Conservation (phyloP, 2,329 filamentous ascomycete genomes). For the Aspergillus fructus region DNA sequence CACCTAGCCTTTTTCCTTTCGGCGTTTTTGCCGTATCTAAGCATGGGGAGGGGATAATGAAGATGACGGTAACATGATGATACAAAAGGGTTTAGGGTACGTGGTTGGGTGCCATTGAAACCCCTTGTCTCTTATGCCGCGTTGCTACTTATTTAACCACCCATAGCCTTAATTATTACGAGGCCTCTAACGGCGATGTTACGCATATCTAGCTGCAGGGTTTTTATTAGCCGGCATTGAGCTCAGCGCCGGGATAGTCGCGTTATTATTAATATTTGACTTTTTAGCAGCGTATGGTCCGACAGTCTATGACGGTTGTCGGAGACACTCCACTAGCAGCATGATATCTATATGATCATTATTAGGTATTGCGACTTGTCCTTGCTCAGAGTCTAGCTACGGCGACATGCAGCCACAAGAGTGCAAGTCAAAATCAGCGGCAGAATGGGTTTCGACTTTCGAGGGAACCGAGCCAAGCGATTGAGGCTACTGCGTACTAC, state of each 20-base stretch:
- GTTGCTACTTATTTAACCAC: not conserved
- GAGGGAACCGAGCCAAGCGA: not conserved
- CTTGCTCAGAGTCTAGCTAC: not conserved
- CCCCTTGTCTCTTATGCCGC: constrained; percentile 1
- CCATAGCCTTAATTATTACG: not conserved
- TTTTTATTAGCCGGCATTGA: not conserved
- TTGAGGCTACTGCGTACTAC: not conserved
- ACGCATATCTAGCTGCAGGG: not conserved
- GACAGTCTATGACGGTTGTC: not conserved
- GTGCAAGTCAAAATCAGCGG: no score
- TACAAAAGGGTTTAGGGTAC: not conserved
- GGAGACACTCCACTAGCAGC: not conserved
- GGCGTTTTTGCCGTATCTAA: constrained; percentile 3
- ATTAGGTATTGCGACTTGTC: not conserved
- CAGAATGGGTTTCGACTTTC: no score
- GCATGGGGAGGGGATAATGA: not conserved
- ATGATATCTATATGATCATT: not conserved
- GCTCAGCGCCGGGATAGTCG: not conserved
- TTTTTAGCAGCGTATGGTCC: not conserved
- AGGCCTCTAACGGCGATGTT: not conserved
- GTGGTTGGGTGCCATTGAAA: constrained; percentile 3
- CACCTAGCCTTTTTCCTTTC: constrained; percentile 3
- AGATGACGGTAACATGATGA: not conserved
- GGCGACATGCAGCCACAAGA: no score
- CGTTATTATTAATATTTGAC: not conserved